phyloP scores from a whole-genome alignment of 192 early-diverging fungal genomes.

The Jimgerdemannia flammicorona region DNA sequence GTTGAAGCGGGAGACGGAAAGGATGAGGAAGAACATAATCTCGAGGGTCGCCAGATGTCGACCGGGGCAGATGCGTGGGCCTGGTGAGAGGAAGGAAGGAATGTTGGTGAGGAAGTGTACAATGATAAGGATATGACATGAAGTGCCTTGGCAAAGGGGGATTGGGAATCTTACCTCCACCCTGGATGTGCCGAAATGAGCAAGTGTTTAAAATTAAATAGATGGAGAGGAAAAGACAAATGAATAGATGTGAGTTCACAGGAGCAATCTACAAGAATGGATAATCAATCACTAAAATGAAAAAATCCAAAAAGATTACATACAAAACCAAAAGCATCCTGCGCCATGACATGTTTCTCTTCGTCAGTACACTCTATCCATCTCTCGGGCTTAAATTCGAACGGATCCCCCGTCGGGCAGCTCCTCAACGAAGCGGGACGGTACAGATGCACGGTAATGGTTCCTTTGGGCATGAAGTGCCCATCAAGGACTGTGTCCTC shows the following conservation, averaged over 20 bases:
- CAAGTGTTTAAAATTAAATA: too few species aligned
- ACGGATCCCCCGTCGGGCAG: conserved; percentile 6
- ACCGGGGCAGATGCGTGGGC: conserved; percentile 10
- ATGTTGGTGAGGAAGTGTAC: too few species aligned
- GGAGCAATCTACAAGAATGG: too few species aligned
- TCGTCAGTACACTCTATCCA: conserved; percentile 5
- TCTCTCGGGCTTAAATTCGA: conserved; percentile 11
- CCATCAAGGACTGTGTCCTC: conserved; percentile 1
- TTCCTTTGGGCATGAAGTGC: conserved; percentile 7
- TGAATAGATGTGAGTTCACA: too few species aligned
- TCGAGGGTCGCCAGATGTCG: conserved; percentile 12
- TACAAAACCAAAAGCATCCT: not conserved
- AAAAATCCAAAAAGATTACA: not conserved
- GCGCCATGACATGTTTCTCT: not conserved
- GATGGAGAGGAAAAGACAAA: too few species aligned
- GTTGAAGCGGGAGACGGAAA: conserved; percentile 2
- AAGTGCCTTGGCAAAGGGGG: too few species aligned
- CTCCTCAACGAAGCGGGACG: conserved; percentile 2
- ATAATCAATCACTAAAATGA: too few species aligned
- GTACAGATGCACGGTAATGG: not conserved
- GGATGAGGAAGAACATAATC: not conserved
- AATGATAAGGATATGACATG: too few species aligned
- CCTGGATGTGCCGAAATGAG: too few species aligned
- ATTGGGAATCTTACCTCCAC: too few species aligned
- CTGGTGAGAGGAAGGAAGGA: not conserved